phyloP scores from a whole-genome alignment of 225 moss, liverwort and hornwort genomes.

The Physcomitrellopsis africana region DNA sequence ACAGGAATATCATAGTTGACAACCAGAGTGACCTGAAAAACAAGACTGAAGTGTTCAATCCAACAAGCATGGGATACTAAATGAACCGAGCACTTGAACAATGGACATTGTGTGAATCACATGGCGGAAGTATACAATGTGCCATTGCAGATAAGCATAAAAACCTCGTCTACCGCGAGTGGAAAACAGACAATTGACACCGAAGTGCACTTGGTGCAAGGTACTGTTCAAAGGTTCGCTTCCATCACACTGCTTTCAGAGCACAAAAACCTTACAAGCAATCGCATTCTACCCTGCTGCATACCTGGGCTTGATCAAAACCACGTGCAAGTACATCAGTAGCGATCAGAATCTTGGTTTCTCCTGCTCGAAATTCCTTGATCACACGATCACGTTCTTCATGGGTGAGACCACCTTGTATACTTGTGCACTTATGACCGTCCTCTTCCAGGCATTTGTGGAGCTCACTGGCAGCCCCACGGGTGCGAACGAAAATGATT shows the following conservation, averaged over 20 bases:
- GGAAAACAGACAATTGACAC: background rate
- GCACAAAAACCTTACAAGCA: too few species aligned
- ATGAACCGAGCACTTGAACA: background rate
- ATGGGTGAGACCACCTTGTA: slow-evolving; percentile 70
- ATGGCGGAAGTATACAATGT: background rate
- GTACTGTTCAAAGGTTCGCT: too few species aligned
- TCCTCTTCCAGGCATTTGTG: slow-evolving; percentile 64
- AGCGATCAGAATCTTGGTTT: slow-evolving; percentile 71
- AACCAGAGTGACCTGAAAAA: slow-evolving; percentile 65
- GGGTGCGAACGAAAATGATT: slow-evolving; percentile 69
- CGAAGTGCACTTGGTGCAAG: background rate
- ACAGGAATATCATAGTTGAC: slow-evolving; percentile 70
- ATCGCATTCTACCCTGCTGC: slow-evolving; percentile 8
- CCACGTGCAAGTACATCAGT: slow-evolving; percentile 75
- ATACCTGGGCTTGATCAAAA: slow-evolving; percentile 78
- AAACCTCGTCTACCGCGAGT: background rate
- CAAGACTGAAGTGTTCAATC: background rate
- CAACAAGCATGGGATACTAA: background rate
- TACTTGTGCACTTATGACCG: slow-evolving; percentile 71
- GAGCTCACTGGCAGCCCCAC: slow-evolving; percentile 61
- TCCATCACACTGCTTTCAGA: too few species aligned
- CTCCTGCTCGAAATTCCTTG: slow-evolving; percentile 62
- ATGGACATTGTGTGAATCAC: background rate
- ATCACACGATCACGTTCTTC: slow-evolving; percentile 73
- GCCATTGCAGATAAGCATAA: background rate